phyloP scores from a whole-genome alignment of 306 rosid genomes.

The Crotalaria pallida region DNA sequence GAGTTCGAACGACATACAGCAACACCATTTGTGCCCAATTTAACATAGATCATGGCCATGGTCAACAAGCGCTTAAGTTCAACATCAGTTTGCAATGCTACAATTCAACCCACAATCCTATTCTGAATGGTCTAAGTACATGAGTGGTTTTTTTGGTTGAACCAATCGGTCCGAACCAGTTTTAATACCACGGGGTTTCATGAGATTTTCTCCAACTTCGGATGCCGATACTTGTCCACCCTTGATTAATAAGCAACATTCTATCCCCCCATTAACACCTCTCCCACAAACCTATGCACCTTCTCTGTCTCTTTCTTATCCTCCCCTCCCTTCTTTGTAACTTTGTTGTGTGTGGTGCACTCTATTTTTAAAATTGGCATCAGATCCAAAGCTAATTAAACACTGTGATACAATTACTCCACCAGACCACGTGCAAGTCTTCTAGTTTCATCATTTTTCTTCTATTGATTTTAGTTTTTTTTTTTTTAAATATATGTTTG shows the following conservation, averaged over 20 bases:
- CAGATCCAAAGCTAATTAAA: constrained; percentile 76
- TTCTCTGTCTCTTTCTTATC: not conserved
- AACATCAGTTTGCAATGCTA: no score
- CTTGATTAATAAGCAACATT: constrained; percentile 46
- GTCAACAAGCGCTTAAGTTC: no score
- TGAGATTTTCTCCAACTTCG: not conserved
- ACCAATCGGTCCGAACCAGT: no score
- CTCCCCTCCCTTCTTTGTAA: not conserved
- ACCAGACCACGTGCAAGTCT: constrained; percentile 50
- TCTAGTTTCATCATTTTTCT: constrained; percentile 30
- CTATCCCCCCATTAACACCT: constrained; percentile 8
- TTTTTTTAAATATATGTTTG: not conserved
- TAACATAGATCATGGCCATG: no score
- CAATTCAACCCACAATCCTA: no score
- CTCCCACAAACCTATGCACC: not conserved
- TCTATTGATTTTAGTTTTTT: not conserved
- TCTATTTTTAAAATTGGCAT: constrained; percentile 21
- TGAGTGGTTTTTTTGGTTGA: no score
- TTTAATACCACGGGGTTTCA: no score
- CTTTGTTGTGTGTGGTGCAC: constrained; percentile 19
- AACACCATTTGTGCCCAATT: no score
- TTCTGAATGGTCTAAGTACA: no score
- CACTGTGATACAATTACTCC: constrained; percentile 20
- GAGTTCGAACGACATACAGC: no score
- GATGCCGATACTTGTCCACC: not conserved